Conservation (phyloP, 305 asterid genomes). For the Striga hermonthica region DNA sequence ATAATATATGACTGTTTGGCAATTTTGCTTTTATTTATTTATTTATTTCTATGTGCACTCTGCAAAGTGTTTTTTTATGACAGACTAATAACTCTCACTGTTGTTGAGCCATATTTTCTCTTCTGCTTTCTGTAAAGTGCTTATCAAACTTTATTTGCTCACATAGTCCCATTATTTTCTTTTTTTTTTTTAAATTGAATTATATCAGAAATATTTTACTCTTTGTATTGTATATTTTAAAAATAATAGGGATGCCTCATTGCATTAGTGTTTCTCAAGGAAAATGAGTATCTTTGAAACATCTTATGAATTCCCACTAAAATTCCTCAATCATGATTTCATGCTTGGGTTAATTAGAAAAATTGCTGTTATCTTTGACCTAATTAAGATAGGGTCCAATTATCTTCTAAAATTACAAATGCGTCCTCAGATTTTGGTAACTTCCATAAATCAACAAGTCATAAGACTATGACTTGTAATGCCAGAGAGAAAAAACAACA, state of each 20-base stretch:
- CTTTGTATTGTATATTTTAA: constrained; percentile 20
- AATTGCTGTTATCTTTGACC: not conserved
- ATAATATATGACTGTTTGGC: too few relatives aligned
- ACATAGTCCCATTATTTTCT: too few relatives aligned
- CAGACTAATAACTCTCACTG: constrained; percentile 25
- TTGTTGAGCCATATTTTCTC: constrained; percentile 24
- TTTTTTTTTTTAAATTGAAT: not conserved
- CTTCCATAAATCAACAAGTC: too few relatives aligned
- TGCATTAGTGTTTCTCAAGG: too few relatives aligned
- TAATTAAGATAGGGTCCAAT: not conserved
- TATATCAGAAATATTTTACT: not conserved
- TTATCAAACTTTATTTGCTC: constrained; percentile 26
- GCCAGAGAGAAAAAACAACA: too few relatives aligned
- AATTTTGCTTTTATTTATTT: too few relatives aligned
- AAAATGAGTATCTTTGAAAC: not conserved
- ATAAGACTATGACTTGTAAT: too few relatives aligned
- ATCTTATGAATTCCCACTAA: not conserved
- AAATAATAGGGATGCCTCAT: not conserved
- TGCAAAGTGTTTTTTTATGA: too few relatives aligned
- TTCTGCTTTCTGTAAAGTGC: constrained; percentile 36
- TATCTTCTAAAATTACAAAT: not conserved
- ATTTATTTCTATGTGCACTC: too few relatives aligned
- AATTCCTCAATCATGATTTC: not conserved
- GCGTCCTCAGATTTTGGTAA: too few relatives aligned
- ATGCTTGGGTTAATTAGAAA: not conserved